These are phyloP conservation scores for Schizonepeta tenuifolia DNA, from an alignment of 257 asterid species.

Conservation along the genomic window DNA sequence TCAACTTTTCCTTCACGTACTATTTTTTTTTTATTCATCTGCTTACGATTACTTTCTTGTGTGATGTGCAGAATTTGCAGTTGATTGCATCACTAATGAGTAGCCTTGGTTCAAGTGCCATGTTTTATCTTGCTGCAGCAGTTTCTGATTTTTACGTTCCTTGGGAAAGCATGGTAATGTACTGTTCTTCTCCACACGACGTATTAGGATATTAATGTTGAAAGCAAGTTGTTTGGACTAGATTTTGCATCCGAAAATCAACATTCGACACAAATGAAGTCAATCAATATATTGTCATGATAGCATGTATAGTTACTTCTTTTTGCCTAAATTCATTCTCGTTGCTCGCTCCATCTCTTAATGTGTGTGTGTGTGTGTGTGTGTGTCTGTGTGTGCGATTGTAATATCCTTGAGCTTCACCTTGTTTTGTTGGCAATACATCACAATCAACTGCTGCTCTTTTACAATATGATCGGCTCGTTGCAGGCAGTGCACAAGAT, in stretches of 20 bases:
- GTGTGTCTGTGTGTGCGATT: neutral
- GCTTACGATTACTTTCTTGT: constrained; percentile 22
- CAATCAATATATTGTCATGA: too few species aligned
- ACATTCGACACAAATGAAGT: neutral
- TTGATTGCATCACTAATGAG: constrained; percentile 65
- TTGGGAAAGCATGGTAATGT: constrained; percentile 90
- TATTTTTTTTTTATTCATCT: constrained; percentile 1
- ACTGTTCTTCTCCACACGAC: constrained; percentile 14
- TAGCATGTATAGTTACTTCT: too few species aligned
- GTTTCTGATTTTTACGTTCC: constrained; percentile 98
- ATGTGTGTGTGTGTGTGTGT: too few species aligned
- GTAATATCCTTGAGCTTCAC: neutral
- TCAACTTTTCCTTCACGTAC: neutral
- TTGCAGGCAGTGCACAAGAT: constrained; percentile 79
- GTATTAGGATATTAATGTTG: constrained; percentile 5
- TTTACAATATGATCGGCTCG: neutral
- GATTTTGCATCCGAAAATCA: neutral
- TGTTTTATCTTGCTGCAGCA: constrained; percentile 96
- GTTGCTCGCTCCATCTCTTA: neutral
- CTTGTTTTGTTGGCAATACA: neutral
- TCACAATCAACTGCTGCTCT: neutral
- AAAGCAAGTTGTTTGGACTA: neutral
- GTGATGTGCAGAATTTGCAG: constrained; percentile 64
- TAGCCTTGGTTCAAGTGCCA: constrained; percentile 63
- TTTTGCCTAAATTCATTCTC: too few species aligned